These are phyloP conservation scores for Aspergillus fumigatiaffinis DNA, from an alignment of 2,329 filamentous ascomycete genomes.

Conservation along the genomic window DNA sequence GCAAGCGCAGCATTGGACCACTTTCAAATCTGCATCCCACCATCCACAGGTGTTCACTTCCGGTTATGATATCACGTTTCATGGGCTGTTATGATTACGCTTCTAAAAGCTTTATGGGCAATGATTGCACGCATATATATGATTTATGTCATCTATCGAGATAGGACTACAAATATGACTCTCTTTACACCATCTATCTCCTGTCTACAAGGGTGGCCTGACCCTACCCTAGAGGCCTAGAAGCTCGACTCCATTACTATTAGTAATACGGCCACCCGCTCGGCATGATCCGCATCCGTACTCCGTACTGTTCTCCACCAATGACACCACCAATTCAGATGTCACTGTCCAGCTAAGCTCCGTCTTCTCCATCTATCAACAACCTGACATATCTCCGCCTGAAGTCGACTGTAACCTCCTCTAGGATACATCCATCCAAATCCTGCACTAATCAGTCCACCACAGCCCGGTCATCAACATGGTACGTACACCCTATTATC, in stretches of 20 bases:
- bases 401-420: too few relatives aligned
- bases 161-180: not conserved
- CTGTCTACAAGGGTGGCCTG: too few relatives aligned
- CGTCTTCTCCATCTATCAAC: not conserved
- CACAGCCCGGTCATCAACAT: constrained; percentile 7
- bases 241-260: not conserved
- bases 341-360: not conserved
- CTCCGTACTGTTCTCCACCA: not conserved
- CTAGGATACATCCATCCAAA: too few relatives aligned
- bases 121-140: not conserved
- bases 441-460: not conserved
- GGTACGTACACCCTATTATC: constrained; percentile 10
- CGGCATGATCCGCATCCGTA: too few relatives aligned
- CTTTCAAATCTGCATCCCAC: not conserved
- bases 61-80: not conserved
- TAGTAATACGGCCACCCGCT: not conserved
- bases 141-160: not conserved
- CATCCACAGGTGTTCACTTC: not conserved
- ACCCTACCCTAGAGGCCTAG: too few relatives aligned
- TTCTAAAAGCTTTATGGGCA: not conserved
- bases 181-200: not conserved
- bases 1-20: not conserved
- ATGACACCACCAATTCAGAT: not conserved
- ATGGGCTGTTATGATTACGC: not conserved
- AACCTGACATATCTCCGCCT: not conserved